Evolutionary conservation across 2,329 filamentous ascomycete species (phyloP), one percentile per base, ranked within the genome.

Genomic region (Zymoseptoria ardabiliae): DNA sequence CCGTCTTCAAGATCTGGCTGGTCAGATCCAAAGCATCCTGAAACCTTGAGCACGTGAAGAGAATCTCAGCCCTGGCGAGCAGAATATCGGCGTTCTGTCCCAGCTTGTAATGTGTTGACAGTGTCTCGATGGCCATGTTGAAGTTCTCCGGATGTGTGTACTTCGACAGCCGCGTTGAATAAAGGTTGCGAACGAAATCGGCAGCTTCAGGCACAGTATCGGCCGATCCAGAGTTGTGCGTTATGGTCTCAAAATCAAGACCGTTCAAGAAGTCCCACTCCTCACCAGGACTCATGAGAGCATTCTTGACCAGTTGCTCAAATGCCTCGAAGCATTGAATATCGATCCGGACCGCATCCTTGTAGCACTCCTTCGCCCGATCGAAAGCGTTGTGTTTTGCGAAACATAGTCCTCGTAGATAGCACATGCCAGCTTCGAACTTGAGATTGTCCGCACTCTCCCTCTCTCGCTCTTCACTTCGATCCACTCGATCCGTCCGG

Each of bases 311-410:
- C 58, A 99, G 83, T 77, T 97, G 92, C 69, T 97, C 92, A 71
- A 99, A 97, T 0, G 94, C 94, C 75, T 99, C 94, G 71, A 96
- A 97, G 76, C 94, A 99, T 74, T 96, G 92, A 3, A 97, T 92
- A 71, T 99, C 94, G 70, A 99, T 97, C 62, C 90, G 86, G 52
- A 97, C 91, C 1, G 94, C 94, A 69, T 96, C 91, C 77, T 97
- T 97, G 81, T 97, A 99, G 77, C 94, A 97, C 69, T 97, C 92
- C 74, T 97, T 97, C 56, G 94, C 94, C 35, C 91, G 87, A 73
- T 99, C 94, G 69, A 97, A 97, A 23, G 93, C 90, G 74, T 97
- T 99, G 73, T 96, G 90, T 75, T 96, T 96, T 6, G 94, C 92
- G 72, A 91, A 97, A 79, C 95, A 97, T 54, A 96, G 82, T 4